phyloP scores from a whole-genome alignment of 805 yeast species.

The Sugiyamaella americana region DNA sequence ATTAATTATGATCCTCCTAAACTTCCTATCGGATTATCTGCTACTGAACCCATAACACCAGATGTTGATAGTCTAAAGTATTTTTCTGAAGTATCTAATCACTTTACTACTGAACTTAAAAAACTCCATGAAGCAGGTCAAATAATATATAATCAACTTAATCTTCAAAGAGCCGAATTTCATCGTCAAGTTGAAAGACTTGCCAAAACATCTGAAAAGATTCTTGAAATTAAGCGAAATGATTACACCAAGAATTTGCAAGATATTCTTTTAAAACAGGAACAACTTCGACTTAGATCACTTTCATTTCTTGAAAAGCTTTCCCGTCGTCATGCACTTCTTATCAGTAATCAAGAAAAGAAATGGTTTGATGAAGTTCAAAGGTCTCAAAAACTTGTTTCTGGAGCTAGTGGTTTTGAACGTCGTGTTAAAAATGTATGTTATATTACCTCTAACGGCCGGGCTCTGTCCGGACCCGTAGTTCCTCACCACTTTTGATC shows the following conservation, averaged over 20 bases:
- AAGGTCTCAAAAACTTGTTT: conserved; percentile 29
- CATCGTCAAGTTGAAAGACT: conserved; percentile 35
- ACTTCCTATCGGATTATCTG: conserved; percentile 9
- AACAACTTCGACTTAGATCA: conserved; percentile 30
- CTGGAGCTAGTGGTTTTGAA: conserved; percentile 23
- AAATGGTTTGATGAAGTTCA: conserved; percentile 43
- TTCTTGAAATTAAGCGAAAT: conserved; percentile 16
- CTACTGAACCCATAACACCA: conserved; percentile 21
- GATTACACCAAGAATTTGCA: conserved; percentile 20
- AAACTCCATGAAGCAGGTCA: conserved; percentile 34
- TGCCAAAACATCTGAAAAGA: background rate
- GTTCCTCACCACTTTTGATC: background rate
- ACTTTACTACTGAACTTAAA: conserved; percentile 22
- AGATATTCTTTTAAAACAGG: conserved; percentile 31
- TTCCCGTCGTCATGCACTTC: conserved; percentile 25
- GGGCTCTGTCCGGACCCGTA: too few relatives aligned
- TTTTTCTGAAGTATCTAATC: conserved; percentile 21
- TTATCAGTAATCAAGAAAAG: conserved; percentile 38
- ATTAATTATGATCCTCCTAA: background rate
- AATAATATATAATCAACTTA: conserved; percentile 33
- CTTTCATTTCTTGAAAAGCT: conserved; percentile 28
- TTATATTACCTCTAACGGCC: too few relatives aligned
- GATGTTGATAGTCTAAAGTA: conserved; percentile 22
- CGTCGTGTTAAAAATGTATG: conserved; percentile 10
- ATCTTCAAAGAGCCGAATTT: conserved; percentile 39